Base-by-base conservation (phyloP, 164 flowering plant genomes). In the Brasenia schreberi region DNA sequence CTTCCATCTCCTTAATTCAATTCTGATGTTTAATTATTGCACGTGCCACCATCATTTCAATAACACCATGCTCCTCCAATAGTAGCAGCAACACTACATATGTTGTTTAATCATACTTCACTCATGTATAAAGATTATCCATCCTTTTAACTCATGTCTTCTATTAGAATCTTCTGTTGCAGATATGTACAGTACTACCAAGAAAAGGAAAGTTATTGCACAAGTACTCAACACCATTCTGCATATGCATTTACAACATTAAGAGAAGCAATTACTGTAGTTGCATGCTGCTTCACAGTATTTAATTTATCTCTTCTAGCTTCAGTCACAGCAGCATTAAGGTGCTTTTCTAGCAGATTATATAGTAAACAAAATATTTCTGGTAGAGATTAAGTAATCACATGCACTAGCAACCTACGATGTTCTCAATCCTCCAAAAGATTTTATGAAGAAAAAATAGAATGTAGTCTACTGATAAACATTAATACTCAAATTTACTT, bases 261-360 rank as follows among this genome's bases (percentile, higher is more conserved):
- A 53, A 92, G 67, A 72, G 85, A 72, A 71, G 98, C 90, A 39
- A 84, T 86, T 42, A 88, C 89, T 52, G 94, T 64, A 7, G 94
- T 87, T 49, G 90, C 98, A 80, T 95, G 99, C 73, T 83, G 97
- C 74, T 88, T 95, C 67, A 96, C 99, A 71, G 73, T 65, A 62
- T 85, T 95, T 62, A 90, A 52, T 64, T 86, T 88, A 67, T 87
- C 90, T 70, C 76, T 78, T 19, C 85, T 78, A 19, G 83, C 96
- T 80, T 87, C 99, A 80, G 68, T 76, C 62, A 95, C 5, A 65
- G 96, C 98, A 80, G 97, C 92, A 74, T 87, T 94, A 81, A 86
- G 92, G 81, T 95, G 98, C 75, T 88, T 84, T 73, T 85, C 96
- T 23, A 95, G 82, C 66, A 90, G 78, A 69, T 76, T 80, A 73